Evolutionary conservation across 2,329 filamentous ascomycete genomes (phyloP).

Genomic region (Nakataea oryzae): DNA sequence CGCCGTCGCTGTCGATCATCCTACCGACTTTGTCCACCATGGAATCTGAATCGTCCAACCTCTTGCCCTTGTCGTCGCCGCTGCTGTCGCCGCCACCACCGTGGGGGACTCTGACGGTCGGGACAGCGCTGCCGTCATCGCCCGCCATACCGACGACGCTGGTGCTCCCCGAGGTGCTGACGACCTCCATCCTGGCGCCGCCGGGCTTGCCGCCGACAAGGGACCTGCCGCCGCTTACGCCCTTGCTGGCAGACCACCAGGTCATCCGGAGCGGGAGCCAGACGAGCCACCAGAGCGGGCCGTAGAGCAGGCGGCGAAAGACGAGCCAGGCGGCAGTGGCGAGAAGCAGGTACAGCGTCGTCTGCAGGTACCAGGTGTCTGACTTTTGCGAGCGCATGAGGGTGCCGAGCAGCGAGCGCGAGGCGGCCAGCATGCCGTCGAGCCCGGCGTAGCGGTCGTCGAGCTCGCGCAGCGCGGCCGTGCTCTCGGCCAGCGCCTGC

Average conservation of each 20-base stretch:
- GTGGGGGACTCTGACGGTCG: not conserved
- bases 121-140: not conserved
- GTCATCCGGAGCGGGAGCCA: conserved; percentile 68
- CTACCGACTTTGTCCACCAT: conserved; percentile 43
- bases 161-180: conserved; percentile 10
- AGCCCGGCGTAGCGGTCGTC: conserved; percentile 73
- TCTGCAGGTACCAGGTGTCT: conserved; percentile 96
- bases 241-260: conserved; percentile 49
- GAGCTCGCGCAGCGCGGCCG: conserved; percentile 69
- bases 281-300: conserved; percentile 81
- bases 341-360: conserved; percentile 71
- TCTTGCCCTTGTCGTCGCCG: conserved; percentile 19
- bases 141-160: conserved; percentile 14
- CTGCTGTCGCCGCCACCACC: too few relatives aligned
- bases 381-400: conserved; percentile 84
- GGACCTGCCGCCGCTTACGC: conserved; percentile 36
- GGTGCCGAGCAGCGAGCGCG: conserved; percentile 64
- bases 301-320: conserved; percentile 77
- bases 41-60: conserved; percentile 22
- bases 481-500: conserved; percentile 77
- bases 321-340: conserved; percentile 75
- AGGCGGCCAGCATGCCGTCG: conserved; percentile 65
- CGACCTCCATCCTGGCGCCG: conserved; percentile 15
- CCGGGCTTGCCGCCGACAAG: conserved; percentile 15
- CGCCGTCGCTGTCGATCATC: conserved; percentile 31